A percentile compares a stretch with the other conserved stretches of the same genome.
Evolutionary conservation across 2,329 filamentous ascomycete genomes (phyloP).

Genomic region (Ustilaginoidea virens): DNA sequence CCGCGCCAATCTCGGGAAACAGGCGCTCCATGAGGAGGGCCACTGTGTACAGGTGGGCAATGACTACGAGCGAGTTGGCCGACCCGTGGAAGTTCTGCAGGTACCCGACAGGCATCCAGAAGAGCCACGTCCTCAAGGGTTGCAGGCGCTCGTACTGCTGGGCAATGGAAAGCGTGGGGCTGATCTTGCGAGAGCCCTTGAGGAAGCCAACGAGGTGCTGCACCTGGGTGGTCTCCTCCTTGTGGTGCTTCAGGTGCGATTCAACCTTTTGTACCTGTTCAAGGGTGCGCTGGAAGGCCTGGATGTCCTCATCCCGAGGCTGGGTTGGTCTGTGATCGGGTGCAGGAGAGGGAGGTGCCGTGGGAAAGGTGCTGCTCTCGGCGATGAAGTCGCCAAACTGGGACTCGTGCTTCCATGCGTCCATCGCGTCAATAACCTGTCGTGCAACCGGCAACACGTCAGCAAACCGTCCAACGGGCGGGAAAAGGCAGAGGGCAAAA

Average conservation of each 20-base stretch:
- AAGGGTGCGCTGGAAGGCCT: slow-evolving; percentile 50
- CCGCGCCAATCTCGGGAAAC: slow-evolving; percentile 79
- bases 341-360: slow-evolving; percentile 45
- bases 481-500: too few species aligned
- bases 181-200: slow-evolving; percentile 55
- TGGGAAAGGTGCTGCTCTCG: slow-evolving; percentile 60
- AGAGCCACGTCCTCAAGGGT: slow-evolving; percentile 79
- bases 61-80: slow-evolving; percentile 62
- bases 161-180: slow-evolving; percentile 51
- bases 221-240: slow-evolving; percentile 53
- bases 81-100: slow-evolving; percentile 64
- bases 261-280: slow-evolving; percentile 54
- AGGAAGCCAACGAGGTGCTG: slow-evolving; percentile 58
- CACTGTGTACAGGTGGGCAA: slow-evolving; percentile 84
- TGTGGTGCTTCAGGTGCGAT: slow-evolving; percentile 49
- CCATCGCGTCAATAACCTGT: slow-evolving; percentile 81
- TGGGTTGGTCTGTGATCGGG: slow-evolving; percentile 46
- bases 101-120: slow-evolving; percentile 83
- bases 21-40: slow-evolving; percentile 78
- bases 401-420: slow-evolving; percentile 79
- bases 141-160: slow-evolving; percentile 86
- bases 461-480: slow-evolving; percentile 3
- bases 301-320: slow-evolving; percentile 54
- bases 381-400: slow-evolving; percentile 70
- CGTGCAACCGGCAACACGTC: slow-evolving; percentile 1